Percentiles rank a stretch among this genome's conserved stretches.
phyloP scores from a whole-genome alignment of 192 early-diverging fungal species.

The Podila clonocystis region DNA sequence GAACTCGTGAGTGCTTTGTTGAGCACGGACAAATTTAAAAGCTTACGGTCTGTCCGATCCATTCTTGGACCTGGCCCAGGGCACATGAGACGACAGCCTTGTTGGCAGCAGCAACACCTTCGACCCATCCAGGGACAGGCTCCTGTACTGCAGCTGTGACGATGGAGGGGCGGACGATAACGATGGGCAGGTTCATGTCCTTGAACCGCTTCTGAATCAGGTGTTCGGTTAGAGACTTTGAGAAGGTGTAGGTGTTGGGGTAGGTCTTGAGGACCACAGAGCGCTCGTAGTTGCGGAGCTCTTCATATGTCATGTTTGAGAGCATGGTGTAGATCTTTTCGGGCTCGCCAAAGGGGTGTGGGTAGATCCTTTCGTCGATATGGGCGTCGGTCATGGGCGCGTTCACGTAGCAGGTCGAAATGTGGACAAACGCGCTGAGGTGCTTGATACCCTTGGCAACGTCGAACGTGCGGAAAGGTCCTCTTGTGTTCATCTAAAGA shows the following conservation, averaged over 20 bases:
- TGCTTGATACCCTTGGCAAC: constrained; percentile 31
- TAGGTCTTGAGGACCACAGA: constrained; percentile 50
- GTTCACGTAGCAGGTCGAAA: constrained; percentile 49
- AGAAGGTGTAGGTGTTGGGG: constrained; percentile 56
- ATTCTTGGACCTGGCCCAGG: constrained; percentile 44
- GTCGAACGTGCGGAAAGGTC: constrained; percentile 37
- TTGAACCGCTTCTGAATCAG: constrained; percentile 52
- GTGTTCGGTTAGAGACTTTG: constrained; percentile 60
- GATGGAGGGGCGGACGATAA: constrained; percentile 46
- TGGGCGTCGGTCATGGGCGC: constrained; percentile 20
- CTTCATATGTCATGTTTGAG: constrained; percentile 35
- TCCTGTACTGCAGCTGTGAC: constrained; percentile 29
- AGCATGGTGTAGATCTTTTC: constrained; percentile 34
- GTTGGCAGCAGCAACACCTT: constrained; percentile 40
- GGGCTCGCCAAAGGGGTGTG: constrained; percentile 26
- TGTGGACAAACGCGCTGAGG: constrained; percentile 32
- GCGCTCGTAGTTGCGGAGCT: constrained; percentile 39
- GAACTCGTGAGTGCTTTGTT: too few relatives aligned
- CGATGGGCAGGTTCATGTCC: constrained; percentile 33
- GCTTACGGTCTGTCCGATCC: constrained; percentile 29
- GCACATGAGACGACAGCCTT: constrained; percentile 40
- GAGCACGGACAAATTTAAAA: background rate
- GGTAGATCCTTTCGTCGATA: constrained; percentile 37
- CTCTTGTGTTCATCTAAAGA: constrained; percentile 39
- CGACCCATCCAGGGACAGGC: constrained; percentile 49